These are phyloP conservation scores for Aristolochia fimbriata DNA, from an alignment of 164 flowering plant species.

Conservation along the genomic window DNA sequence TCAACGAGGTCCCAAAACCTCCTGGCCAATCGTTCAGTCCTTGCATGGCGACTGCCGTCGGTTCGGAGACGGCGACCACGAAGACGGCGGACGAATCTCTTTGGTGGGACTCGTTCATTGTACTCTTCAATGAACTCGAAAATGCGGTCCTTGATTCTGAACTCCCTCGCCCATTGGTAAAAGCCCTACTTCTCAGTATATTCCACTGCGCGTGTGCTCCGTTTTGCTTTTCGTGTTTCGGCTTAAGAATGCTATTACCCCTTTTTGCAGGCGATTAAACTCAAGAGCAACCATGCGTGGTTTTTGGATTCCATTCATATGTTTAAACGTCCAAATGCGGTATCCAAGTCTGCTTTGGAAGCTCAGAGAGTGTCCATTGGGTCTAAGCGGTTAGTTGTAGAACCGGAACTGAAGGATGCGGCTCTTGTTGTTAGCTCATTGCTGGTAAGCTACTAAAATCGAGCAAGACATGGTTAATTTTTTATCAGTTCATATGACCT, in stretches of 20 bases:
- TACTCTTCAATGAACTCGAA: constrained; percentile 65
- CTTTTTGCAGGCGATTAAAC: constrained; percentile 41
- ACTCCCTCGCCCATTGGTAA: constrained; percentile 40
- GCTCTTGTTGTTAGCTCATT: constrained; percentile 53
- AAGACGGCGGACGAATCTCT: constrained; percentile 61
- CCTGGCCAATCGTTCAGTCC: too few relatives aligned
- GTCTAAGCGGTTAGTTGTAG: constrained; percentile 32
- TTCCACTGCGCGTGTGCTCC: not conserved
- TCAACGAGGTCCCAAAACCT: too few relatives aligned
- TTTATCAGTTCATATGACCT: too few relatives aligned
- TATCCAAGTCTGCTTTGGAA: constrained; percentile 64
- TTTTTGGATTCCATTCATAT: constrained; percentile 41
- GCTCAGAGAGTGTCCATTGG: constrained; percentile 41
- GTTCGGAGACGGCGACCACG: not conserved
- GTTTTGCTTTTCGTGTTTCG: not conserved
- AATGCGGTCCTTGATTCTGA: constrained; percentile 32
- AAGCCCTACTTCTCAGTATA: constrained; percentile 8
- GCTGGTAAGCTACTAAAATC: constrained; percentile 31
- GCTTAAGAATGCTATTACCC: not conserved
- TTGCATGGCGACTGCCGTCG: not conserved
- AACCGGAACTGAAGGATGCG: constrained; percentile 50
- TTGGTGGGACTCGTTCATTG: constrained; percentile 81
- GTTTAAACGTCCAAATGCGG: constrained; percentile 59
- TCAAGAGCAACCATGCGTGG: constrained; percentile 65
- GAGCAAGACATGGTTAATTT: too few relatives aligned